phyloP scores from a whole-genome alignment of 768 basidiomycete species.

The Pleurotus ostreatus region DNA sequence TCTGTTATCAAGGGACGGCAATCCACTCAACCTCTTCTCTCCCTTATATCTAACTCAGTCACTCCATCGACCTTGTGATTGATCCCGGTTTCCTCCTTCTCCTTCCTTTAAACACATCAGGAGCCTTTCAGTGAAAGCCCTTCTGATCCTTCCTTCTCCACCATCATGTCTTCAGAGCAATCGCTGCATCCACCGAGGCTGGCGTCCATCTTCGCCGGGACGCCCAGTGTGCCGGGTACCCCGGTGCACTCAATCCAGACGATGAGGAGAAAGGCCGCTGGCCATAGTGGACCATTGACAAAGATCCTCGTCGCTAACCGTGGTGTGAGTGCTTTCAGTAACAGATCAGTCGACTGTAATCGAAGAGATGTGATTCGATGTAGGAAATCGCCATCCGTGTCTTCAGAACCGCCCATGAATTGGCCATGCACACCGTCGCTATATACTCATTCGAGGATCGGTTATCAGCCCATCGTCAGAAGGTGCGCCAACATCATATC shows the following conservation, averaged over 20 bases:
- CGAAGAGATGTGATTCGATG: conserved; percentile 6
- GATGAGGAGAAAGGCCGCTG: conserved; percentile 86
- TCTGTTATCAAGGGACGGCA: conserved; percentile 7
- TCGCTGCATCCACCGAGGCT: conserved; percentile 70
- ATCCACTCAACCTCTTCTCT: conserved; percentile 4
- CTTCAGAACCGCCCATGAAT: conserved; percentile 96
- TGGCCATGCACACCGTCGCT: conserved; percentile 98
- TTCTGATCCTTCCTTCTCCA: conserved; percentile 12
- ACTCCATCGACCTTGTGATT: conserved; percentile 15
- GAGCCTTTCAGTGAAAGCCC: conserved; percentile 7
- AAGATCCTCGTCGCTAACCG: conserved; percentile 93
- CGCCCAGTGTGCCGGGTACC: conserved; percentile 78
- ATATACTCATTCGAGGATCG: conserved; percentile 98
- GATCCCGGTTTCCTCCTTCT: conserved; percentile 9
- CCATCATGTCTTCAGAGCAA: conserved; percentile 36
- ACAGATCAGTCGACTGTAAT: conserved; percentile 8
- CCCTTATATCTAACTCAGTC: conserved; percentile 4
- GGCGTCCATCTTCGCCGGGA: conserved; percentile 64
- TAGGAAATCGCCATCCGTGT: conserved; percentile 99
- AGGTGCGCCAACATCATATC: conserved; percentile 43
- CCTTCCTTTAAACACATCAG: conserved; percentile 4
- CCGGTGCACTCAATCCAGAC: conserved; percentile 89
- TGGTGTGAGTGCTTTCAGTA: conserved; percentile 52
- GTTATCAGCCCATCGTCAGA: conserved; percentile 95
- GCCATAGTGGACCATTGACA: conserved; percentile 85